phyloP scores from a whole-genome alignment of 345 rosid genomes.

The Pugionium cornutum region DNA sequence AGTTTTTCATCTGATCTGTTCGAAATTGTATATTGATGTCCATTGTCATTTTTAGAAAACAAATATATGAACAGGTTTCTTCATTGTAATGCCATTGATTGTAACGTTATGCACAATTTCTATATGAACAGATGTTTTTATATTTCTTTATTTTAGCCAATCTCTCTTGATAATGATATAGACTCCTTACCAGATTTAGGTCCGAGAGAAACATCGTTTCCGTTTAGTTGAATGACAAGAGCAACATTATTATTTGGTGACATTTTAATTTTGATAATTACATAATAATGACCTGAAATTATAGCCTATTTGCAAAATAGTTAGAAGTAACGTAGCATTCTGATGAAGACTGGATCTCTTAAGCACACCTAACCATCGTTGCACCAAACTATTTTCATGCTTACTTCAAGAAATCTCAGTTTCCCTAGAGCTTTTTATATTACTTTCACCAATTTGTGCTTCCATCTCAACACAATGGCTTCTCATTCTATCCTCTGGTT shows the following conservation, averaged over 20 bases:
- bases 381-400: slow-evolving; percentile 49
- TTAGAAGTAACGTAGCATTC: slow-evolving; percentile 60
- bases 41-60: slow-evolving; percentile 9
- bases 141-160: slow-evolving; percentile 1
- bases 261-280: slow-evolving; percentile 6
- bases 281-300: slow-evolving; percentile 21
- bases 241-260: slow-evolving; percentile 1
- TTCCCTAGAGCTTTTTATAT: not conserved
- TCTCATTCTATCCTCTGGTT: slow-evolving; percentile 37
- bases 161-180: slow-evolving; percentile 33
- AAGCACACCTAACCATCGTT: slow-evolving; percentile 44
- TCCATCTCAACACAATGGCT: slow-evolving; percentile 52
- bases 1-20: slow-evolving; percentile 27
- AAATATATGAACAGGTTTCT: slow-evolving; percentile 17
- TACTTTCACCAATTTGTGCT: slow-evolving; percentile 31
- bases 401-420: slow-evolving; percentile 23
- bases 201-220: slow-evolving; percentile 28
- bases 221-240: slow-evolving; percentile 19
- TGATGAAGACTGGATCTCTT: slow-evolving; percentile 50
- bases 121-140: not conserved
- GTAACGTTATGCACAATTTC: slow-evolving; percentile 24
- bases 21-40: slow-evolving; percentile 19
- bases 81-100: slow-evolving; percentile 27
- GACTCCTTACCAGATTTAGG: slow-evolving; percentile 46
- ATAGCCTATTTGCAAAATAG: slow-evolving; percentile 27